Evolutionary conservation across 345 rosid genomes (phyloP).

Genomic region (Limnanthes douglasii): DNA sequence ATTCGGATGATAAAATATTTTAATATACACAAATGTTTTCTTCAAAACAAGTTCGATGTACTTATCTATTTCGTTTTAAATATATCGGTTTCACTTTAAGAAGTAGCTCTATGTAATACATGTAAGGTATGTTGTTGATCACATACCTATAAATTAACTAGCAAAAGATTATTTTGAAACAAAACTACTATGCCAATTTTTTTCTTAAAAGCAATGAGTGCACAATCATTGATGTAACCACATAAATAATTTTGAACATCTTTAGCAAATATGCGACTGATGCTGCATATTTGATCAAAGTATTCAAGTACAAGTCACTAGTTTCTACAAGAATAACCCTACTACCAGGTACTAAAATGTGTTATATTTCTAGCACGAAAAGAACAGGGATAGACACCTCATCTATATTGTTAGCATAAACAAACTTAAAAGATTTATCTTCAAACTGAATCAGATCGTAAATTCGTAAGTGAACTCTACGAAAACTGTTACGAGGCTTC

Average conservation of each 20-base stretch:
- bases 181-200: conserved; percentile 15
- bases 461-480: conserved; percentile 30
- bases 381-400: conserved; percentile 35
- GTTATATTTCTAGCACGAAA: conserved; percentile 58
- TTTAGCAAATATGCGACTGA: conserved; percentile 62
- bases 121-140: conserved; percentile 22
- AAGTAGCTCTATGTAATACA: conserved; percentile 51
- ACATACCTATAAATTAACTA: conserved; percentile 44
- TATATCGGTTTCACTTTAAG: conserved; percentile 20
- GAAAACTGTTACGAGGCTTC: conserved; percentile 31
- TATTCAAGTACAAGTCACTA: conserved; percentile 26
- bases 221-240: conserved; percentile 34
- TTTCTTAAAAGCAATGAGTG: conserved; percentile 66
- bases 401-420: conserved; percentile 34
- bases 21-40: conserved; percentile 46
- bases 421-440: conserved; percentile 52
- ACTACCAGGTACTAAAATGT: conserved; percentile 50
- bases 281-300: conserved; percentile 54
- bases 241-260: conserved; percentile 49
- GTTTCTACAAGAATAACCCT: conserved; percentile 43
- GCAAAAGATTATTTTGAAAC: conserved; percentile 29
- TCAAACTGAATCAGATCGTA: conserved; percentile 52
- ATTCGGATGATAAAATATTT: conserved; percentile 53
- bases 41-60: conserved; percentile 29
- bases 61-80: conserved; percentile 23